These are phyloP conservation scores for Cyberlindnera suaveolens DNA, from an alignment of 805 yeast genomes.

Conservation along the genomic window DNA sequence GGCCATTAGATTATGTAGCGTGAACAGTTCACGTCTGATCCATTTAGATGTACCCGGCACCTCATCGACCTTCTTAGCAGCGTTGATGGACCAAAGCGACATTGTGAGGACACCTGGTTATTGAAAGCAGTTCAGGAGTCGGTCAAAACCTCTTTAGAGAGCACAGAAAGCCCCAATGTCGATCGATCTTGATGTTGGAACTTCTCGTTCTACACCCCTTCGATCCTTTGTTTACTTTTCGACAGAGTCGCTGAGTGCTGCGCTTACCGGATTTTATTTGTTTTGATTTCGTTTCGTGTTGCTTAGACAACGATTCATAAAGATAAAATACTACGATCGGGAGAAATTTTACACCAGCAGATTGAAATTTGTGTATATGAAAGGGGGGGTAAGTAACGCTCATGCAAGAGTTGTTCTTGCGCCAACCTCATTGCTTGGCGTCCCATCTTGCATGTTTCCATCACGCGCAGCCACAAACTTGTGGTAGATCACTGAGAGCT, in stretches of 20 bases:
- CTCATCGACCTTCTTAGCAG: conserved; percentile 22
- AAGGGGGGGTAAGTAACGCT: neutral
- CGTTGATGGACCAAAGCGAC: conserved; percentile 26
- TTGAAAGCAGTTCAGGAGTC: too few species aligned
- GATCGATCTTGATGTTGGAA: too few species aligned
- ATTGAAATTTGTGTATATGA: neutral
- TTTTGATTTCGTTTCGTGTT: conserved; percentile 4
- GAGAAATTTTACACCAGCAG: too few species aligned
- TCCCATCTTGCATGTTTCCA: conserved; percentile 90
- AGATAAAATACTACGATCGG: neutral
- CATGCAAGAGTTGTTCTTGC: conserved; percentile 13
- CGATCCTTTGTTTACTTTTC: conserved; percentile 6
- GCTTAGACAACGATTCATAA: conserved; percentile 3
- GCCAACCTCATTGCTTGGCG: conserved; percentile 32
- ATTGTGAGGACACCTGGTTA: conserved; percentile 4
- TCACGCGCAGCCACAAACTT: conserved; percentile 74
- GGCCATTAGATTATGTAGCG: conserved; percentile 32
- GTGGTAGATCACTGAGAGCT: conserved; percentile 57
- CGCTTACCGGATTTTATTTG: conserved; percentile 4
- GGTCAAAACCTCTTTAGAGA: too few species aligned
- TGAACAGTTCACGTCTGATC: conserved; percentile 39
- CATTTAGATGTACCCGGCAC: conserved; percentile 49
- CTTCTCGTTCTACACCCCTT: neutral
- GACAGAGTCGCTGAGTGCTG: neutral
- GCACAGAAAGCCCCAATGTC: too few species aligned